phyloP scores from a whole-genome alignment of 2,329 filamentous ascomycete genomes.

The Ceratocystiopsis sp. region DNA sequence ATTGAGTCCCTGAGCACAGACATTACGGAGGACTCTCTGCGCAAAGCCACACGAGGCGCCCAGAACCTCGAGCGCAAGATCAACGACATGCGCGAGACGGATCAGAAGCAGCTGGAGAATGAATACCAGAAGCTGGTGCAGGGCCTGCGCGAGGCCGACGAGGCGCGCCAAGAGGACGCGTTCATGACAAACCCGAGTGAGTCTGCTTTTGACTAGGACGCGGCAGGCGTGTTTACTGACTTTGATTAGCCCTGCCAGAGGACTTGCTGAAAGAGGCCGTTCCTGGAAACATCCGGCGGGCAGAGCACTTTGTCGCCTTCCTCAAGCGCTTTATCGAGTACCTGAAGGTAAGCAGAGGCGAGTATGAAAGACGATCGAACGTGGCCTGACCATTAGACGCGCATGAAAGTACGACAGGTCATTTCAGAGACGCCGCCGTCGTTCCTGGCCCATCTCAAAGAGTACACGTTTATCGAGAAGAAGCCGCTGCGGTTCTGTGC shows the following conservation, averaged over 20 bases:
- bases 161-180: conserved; percentile 79
- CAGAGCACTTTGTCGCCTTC: conserved; percentile 91
- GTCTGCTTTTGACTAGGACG: background rate
- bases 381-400: conserved; percentile 42
- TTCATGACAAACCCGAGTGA: conserved; percentile 83
- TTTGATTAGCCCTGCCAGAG: conserved; percentile 53
- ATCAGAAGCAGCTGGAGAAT: conserved; percentile 82
- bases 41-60: conserved; percentile 79
- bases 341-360: conserved; percentile 41
- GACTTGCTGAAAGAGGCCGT: conserved; percentile 92
- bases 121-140: conserved; percentile 94
- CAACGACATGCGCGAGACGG: conserved; percentile 84
- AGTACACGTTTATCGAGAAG: conserved; percentile 93
- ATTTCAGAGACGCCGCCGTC: conserved; percentile 94
- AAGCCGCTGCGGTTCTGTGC: conserved; percentile 91
- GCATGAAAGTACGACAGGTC: conserved; percentile 95
- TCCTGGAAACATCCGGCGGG: conserved; percentile 86
- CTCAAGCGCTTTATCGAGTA: conserved; percentile 96
- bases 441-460: conserved; percentile 81
- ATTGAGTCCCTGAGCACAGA: conserved; percentile 96
- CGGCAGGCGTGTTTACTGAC: too few species aligned
- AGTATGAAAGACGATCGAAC: background rate
- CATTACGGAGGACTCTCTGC: conserved; percentile 82
- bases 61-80: conserved; percentile 85
- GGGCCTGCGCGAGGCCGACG: conserved; percentile 72